These are phyloP conservation scores for Pseudocercospora crystallina DNA, from an alignment of 2,329 filamentous ascomycete genomes.

Conservation along the genomic window DNA sequence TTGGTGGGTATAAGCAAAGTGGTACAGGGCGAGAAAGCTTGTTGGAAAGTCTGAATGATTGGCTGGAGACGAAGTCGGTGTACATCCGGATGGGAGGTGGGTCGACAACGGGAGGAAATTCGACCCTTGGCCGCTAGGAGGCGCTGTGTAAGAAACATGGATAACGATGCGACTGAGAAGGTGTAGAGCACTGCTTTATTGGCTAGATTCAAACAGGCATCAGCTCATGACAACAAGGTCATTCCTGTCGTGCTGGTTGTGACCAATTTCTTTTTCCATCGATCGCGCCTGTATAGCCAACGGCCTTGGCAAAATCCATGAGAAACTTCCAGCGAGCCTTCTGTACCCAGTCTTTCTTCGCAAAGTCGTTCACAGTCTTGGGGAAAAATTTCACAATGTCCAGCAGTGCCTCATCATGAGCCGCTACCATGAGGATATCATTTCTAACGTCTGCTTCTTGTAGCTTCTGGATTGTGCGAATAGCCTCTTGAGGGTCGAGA, in stretches of 20 bases:
- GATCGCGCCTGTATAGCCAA: slow-evolving; percentile 11
- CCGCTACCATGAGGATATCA: slow-evolving; percentile 47
- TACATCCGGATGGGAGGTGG: slow-evolving; percentile 10
- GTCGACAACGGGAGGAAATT: background rate
- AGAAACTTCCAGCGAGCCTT: slow-evolving; percentile 53
- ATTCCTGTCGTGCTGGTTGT: background rate
- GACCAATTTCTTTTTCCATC: slow-evolving; percentile 11
- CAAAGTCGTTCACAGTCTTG: slow-evolving; percentile 48
- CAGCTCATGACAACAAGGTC: too few species aligned
- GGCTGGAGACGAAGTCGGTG: slow-evolving; percentile 15
- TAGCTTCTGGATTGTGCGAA: slow-evolving; percentile 46
- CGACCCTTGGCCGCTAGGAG: background rate
- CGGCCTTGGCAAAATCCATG: slow-evolving; percentile 43
- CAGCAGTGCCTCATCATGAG: slow-evolving; percentile 49
- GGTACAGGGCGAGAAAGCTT: slow-evolving; percentile 11
- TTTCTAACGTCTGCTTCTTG: slow-evolving; percentile 48
- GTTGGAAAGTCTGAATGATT: slow-evolving; percentile 14
- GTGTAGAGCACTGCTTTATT: too few species aligned
- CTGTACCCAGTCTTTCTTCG: slow-evolving; percentile 46
- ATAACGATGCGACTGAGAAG: too few species aligned
- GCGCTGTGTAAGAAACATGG: too few species aligned
- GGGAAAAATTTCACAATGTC: slow-evolving; percentile 53
- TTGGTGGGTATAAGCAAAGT: slow-evolving; percentile 11
- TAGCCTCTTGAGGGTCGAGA: slow-evolving; percentile 34
- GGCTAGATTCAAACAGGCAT: too few species aligned